Base-by-base conservation (phyloP, 2,329 filamentous ascomycete genomes). In the Paraconiothyrium sp. region DNA sequence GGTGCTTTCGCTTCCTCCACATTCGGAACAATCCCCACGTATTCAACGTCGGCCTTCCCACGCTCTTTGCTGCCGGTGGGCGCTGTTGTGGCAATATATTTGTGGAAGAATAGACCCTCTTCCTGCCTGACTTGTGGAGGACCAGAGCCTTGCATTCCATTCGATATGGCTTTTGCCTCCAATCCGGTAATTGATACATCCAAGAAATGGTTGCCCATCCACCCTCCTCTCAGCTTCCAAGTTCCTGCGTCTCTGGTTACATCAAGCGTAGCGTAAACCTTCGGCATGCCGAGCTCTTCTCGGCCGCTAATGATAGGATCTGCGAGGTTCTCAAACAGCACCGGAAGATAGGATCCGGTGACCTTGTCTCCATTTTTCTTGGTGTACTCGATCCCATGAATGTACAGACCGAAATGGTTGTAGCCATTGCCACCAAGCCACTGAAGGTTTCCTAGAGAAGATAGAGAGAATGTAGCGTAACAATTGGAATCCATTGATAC, bases 371-470 rank as follows among this genome's bases (percentile, higher is more conserved):
- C 85, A 57, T 85, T 72, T 1, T 80, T 76, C 65, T 83, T 84
- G 0, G 75, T 80, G 65, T 88, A 89, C 62, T 87, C 75, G 1
- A 90, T 84, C 0, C 86, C 88, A 62, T 90, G 88, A 16, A 90
- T 83, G 68, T 88, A 89, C 0, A 90, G 79, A 0, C 86, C 88
- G 14, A 88, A 77, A 65, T 84, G 83, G 20, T 78, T 82, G 70
- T 90, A 90, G 0, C 88, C 87, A 0, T 77, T 57, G 0, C 88
- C 88, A 3, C 85, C 87, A 0, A 90, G 82, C 87, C 88, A 90
- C 34, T 84, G 80, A 80, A 90, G 84, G 0, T 84, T 83, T 41
- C 67, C 65, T 1, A 83, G 71, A 22, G 78, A 77, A 1, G 78
- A 80, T 22, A 75, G 71, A 0, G 73, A 70, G 57, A 83, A 76